Evolutionary conservation across 2,329 filamentous ascomycete species (phyloP).

Genomic region (Calonectria pseudoreteaudii): DNA sequence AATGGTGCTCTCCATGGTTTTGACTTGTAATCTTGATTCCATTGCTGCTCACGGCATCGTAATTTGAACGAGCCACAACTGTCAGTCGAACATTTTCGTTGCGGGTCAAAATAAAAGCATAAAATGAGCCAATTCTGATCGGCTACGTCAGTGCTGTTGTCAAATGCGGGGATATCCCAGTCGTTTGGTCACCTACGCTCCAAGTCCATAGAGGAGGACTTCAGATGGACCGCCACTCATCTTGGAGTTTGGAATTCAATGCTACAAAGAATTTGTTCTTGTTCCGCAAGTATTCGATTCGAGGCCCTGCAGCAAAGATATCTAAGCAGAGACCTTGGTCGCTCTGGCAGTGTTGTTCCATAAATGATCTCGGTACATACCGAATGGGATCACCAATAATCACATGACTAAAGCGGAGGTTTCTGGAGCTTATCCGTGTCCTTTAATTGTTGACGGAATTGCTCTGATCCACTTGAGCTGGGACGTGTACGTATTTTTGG

Average conservation of each 20-base stretch:
- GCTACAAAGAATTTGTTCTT: not conserved
- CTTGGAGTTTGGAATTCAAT: conserved; percentile 45
- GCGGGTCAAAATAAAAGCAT: conserved; percentile 64
- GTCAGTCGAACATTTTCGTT: conserved; percentile 62
- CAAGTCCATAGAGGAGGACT: conserved; percentile 64
- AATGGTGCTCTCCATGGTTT: conserved; percentile 66
- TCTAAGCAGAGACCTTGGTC: not conserved
- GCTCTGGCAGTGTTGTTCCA: not conserved
- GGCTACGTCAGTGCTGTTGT: not conserved
- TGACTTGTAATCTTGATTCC: conserved; percentile 67
- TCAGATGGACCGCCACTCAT: conserved; percentile 36
- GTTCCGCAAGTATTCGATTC: not conserved
- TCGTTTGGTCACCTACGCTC: conserved; percentile 57
- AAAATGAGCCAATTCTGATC: conserved; percentile 67
- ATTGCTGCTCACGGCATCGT: conserved; percentile 61
- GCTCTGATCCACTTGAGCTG: not conserved
- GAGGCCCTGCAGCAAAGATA: not conserved
- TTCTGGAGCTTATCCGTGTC: not conserved
- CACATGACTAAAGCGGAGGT: not conserved
- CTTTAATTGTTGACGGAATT: not conserved
- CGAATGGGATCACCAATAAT: not conserved
- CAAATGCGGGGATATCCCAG: not conserved
- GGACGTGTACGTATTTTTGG: not conserved
- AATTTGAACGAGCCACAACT: conserved; percentile 72
- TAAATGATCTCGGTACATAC: not conserved